Conservation (phyloP, 2,329 filamentous ascomycete genomes). For the Scopulariopsis brevicaulis region DNA sequence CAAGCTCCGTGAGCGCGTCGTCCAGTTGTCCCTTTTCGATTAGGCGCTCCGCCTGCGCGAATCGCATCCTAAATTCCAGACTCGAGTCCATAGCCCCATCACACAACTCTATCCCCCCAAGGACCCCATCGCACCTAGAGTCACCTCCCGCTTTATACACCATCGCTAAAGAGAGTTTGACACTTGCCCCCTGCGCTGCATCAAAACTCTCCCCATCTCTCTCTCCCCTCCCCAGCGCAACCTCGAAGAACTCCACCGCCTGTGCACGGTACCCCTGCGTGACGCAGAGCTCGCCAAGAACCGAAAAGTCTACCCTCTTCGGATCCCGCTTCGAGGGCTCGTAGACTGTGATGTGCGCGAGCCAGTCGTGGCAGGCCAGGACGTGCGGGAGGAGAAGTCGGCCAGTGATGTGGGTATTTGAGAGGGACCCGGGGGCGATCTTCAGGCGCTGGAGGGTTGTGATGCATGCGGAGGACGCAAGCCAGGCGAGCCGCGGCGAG, state of each 20-base stretch:
- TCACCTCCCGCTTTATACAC: not conserved
- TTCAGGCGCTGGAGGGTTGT: constrained; percentile 1
- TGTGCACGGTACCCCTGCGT: not conserved
- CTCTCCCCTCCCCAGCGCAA: not conserved
- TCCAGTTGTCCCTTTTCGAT: not conserved
- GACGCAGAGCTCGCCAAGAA: constrained; percentile 1
- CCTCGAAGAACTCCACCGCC: not conserved
- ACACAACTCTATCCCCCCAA: not conserved
- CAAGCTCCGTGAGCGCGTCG: not conserved
- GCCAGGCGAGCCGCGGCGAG: constrained; percentile 1
- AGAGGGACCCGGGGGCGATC: not conserved
- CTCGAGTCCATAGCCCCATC: not conserved
- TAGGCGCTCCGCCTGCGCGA: not conserved
- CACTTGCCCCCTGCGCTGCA: not conserved
- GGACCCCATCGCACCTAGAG: not conserved
- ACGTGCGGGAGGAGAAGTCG: not conserved
- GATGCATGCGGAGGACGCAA: constrained; percentile 1
- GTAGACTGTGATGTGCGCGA: not conserved
- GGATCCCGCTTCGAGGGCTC: constrained; percentile 1
- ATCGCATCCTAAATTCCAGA: not conserved
- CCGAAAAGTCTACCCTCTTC: constrained; percentile 1
- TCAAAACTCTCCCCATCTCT: not conserved
- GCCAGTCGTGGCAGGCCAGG: not conserved
- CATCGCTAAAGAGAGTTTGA: not conserved
- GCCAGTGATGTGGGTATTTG: not conserved